Percentiles rank a stretch among this genome's conserved stretches.
These are phyloP conservation scores for Botrytis squamosa DNA, from an alignment of 2,329 filamentous ascomycete species.

Conservation along the genomic window DNA sequence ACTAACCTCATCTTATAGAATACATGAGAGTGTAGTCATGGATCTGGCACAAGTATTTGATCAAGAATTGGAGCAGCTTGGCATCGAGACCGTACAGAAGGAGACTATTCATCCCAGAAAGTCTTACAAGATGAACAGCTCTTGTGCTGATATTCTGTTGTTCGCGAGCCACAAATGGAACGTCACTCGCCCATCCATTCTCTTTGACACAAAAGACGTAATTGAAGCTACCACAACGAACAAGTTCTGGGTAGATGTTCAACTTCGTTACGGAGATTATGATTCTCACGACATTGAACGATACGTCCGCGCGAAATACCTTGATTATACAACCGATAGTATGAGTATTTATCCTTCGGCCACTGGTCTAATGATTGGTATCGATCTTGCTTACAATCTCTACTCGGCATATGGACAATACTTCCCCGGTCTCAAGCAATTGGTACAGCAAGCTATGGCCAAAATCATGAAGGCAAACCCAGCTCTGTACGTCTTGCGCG, in stretches of 20 bases:
- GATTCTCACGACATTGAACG: constrained; percentile 98
- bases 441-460: constrained; percentile 97
- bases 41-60: constrained; percentile 98
- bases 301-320: constrained; percentile 95
- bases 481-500: constrained; percentile 89
- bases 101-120: constrained; percentile 99
- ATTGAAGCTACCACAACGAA: constrained; percentile 94
- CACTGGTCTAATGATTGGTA: constrained; percentile 95
- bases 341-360: constrained; percentile 98
- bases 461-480: constrained; percentile 99
- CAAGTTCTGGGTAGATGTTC: constrained; percentile 99
- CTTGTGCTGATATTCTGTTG: constrained; percentile 92
- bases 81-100: constrained; percentile 97
- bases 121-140: constrained; percentile 99
- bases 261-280: constrained; percentile 95
- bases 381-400: constrained; percentile 96
- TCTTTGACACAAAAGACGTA: constrained; percentile 94
- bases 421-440: constrained; percentile 93
- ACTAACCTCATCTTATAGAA: constrained; percentile 41
- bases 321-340: constrained; percentile 98
- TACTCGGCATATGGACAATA: constrained; percentile 99
- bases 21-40: constrained; percentile 98
- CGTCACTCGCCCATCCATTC: constrained; percentile 84
- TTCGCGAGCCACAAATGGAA: constrained; percentile 99
- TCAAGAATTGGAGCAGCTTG: constrained; percentile 90